These are phyloP conservation scores for Psilocybe azurescens DNA, from an alignment of 768 basidiomycete species.

Conservation along the genomic window DNA sequence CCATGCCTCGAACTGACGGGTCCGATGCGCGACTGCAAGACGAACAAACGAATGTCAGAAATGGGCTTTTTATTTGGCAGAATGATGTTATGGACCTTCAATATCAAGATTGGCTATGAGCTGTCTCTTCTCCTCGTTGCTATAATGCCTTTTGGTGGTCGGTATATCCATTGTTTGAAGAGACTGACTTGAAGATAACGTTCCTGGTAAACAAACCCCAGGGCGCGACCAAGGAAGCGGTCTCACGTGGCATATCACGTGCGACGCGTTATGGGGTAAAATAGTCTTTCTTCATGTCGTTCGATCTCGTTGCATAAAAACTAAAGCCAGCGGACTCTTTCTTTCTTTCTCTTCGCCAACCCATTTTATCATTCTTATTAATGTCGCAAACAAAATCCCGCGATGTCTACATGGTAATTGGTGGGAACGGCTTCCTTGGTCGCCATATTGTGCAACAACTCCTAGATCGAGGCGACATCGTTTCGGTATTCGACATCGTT, in stretches of 20 bases:
- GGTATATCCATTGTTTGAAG: slow-evolving; percentile 34
- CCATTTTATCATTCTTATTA: background rate
- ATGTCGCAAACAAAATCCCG: slow-evolving; percentile 38
- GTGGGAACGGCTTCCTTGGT: slow-evolving; percentile 92
- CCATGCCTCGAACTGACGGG: slow-evolving; percentile 76
- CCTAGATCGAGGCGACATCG: slow-evolving; percentile 75
- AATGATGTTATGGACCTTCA: slow-evolving; percentile 57
- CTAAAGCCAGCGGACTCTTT: slow-evolving; percentile 1
- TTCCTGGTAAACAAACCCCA: slow-evolving; percentile 26
- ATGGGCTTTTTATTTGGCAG: background rate
- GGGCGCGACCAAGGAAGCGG: slow-evolving; percentile 20
- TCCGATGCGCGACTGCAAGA: slow-evolving; percentile 70
- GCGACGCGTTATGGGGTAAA: slow-evolving; percentile 37
- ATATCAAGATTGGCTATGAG: slow-evolving; percentile 80
- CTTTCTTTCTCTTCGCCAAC: background rate
- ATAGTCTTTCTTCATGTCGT: slow-evolving; percentile 29
- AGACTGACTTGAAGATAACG: background rate
- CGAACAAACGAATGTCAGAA: slow-evolving; percentile 10
- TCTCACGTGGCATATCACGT: slow-evolving; percentile 38
- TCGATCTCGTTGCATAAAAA: slow-evolving; percentile 18
- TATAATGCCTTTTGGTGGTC: slow-evolving; percentile 42
- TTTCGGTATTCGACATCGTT: slow-evolving; percentile 90
- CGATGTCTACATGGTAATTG: slow-evolving; percentile 90
- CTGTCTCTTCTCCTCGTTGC: slow-evolving; percentile 75
- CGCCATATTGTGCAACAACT: slow-evolving; percentile 90